Percentiles rank a stretch among this genome's conserved stretches.
Conservation (phyloP, 192 early-diverging fungal species). For the Backusella tuberculispora region DNA sequence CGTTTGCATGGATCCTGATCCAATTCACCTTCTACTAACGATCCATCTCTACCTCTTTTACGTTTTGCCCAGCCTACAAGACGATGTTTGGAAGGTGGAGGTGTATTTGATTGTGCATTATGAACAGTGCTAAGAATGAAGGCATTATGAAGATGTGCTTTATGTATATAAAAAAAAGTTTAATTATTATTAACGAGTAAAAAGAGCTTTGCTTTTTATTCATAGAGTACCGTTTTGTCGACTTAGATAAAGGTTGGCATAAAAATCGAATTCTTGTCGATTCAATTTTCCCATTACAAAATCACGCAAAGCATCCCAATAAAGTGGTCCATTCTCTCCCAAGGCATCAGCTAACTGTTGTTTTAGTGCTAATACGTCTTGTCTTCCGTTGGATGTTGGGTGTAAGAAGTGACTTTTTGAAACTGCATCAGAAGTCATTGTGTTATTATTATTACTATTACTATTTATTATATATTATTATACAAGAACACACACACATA, state of each 20-base stretch:
- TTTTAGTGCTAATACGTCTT: constrained; percentile 60
- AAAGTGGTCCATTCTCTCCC: constrained; percentile 74
- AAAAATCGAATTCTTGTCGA: constrained; percentile 81
- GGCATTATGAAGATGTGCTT: constrained; percentile 68
- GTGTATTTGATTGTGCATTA: constrained; percentile 70
- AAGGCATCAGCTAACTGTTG: constrained; percentile 75
- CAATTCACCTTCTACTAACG: constrained; percentile 33
- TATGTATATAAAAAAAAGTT: neutral
- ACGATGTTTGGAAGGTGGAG: constrained; percentile 64
- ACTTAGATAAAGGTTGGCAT: constrained; percentile 69
- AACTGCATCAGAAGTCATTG: neutral
- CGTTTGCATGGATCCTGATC: constrained; percentile 54
- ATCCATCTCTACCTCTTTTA: constrained; percentile 52
- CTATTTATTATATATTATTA: too few relatives aligned
- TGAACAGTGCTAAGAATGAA: constrained; percentile 81
- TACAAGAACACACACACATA: too few relatives aligned
- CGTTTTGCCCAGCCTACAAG: constrained; percentile 60
- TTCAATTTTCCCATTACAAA: constrained; percentile 79
- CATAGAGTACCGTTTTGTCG: constrained; percentile 46
- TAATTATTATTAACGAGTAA: neutral
- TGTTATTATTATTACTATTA: neutral
- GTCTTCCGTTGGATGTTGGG: constrained; percentile 49
- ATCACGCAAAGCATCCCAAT: constrained; percentile 75
- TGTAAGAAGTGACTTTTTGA: constrained; percentile 30
- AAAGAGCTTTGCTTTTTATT: neutral